Percentiles rank a stretch among this genome's conserved stretches.
Conservation (phyloP, 768 basidiomycete genomes). For the Neoboletus brunneissimus region DNA sequence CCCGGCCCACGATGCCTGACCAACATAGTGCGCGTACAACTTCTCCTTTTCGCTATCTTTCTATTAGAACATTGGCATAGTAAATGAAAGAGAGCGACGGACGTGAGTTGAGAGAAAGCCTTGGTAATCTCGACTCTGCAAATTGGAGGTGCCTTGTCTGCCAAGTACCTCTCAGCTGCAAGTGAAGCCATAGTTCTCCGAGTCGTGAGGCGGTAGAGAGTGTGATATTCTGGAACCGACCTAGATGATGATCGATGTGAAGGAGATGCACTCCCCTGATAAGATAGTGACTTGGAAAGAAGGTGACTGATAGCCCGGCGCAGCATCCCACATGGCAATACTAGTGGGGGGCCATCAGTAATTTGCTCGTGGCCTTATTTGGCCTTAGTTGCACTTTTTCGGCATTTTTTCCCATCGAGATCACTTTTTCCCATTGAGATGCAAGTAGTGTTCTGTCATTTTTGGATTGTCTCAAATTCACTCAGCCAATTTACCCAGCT, state of each 20-base stretch:
- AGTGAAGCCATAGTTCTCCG: slow-evolving; percentile 34
- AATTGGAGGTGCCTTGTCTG: slow-evolving; percentile 73
- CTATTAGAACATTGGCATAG: neutral
- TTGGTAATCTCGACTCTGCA: slow-evolving; percentile 68
- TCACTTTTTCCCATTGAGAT: too few species aligned
- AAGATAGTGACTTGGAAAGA: slow-evolving; percentile 5
- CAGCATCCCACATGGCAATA: slow-evolving; percentile 11
- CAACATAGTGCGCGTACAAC: slow-evolving; percentile 72
- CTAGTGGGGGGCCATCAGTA: too few species aligned
- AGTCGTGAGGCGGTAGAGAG: neutral
- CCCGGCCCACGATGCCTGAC: slow-evolving; percentile 78
- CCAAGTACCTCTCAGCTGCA: slow-evolving; percentile 60
- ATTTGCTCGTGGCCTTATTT: too few species aligned
- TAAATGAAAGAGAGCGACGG: slow-evolving; percentile 5
- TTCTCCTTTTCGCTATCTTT: slow-evolving; percentile 64
- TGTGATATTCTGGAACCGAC: neutral
- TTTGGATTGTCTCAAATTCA: too few species aligned
- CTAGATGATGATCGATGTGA: slow-evolving; percentile 11
- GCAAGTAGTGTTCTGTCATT: too few species aligned
- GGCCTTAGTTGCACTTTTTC: too few species aligned
- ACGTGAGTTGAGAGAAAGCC: slow-evolving; percentile 71
- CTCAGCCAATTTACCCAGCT: too few species aligned
- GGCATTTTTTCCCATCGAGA: too few species aligned
- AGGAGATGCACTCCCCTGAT: slow-evolving; percentile 8
- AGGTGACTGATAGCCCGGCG: slow-evolving; percentile 3